Base-by-base conservation (phyloP, 306 rosid genomes). In the Lathyrus sativus region DNA sequence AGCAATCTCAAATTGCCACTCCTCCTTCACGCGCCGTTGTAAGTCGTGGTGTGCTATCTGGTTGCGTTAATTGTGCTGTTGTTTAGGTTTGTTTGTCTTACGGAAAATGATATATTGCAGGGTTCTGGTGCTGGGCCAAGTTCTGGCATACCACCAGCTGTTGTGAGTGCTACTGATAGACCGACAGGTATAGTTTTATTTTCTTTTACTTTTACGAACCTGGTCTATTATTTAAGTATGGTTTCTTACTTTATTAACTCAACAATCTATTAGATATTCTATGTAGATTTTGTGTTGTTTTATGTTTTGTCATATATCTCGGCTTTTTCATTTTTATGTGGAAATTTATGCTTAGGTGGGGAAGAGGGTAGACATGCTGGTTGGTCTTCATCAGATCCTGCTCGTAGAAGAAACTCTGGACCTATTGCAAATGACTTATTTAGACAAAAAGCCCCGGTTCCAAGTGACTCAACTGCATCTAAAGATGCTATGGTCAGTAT, bases 81-180 rank as follows among this genome's bases (percentile, higher is more conserved):
- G 45, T 28, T 49, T 39, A 59, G 62, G 50, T 51, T 59, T 39
- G 56, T 15, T 77, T 71, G 51, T 72, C 80, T 68, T 43, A 80
- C 33, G 64, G 31, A 19, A 50, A 56, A 46, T 73, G 45, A 53
- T 51, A 53, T 80, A 56, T 71, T 74, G 51, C 79, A 90, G 99
- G 96, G 82, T 70, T 51, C 88, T 73, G 83, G 84, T 76, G 92
- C 90, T 61, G 99, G 97, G 81, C 97, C 97, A 14, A 95, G 99
- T 79, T 85, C 96, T 76, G 97, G 96, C 53, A 10, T 88, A 55
- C 95, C 95, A 46, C 90, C 89, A 76, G 76, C 82, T 54, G 70
- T 71, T 72, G 83, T 84, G 62, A 88, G 77, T 84, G 83, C 91
- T 84, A 83, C 91, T 77, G 96, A 88, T 73, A 88, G 92, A 79